Evolutionary conservation across 257 asterid species (phyloP).

Genomic region (Solanum raphanifolium): DNA sequence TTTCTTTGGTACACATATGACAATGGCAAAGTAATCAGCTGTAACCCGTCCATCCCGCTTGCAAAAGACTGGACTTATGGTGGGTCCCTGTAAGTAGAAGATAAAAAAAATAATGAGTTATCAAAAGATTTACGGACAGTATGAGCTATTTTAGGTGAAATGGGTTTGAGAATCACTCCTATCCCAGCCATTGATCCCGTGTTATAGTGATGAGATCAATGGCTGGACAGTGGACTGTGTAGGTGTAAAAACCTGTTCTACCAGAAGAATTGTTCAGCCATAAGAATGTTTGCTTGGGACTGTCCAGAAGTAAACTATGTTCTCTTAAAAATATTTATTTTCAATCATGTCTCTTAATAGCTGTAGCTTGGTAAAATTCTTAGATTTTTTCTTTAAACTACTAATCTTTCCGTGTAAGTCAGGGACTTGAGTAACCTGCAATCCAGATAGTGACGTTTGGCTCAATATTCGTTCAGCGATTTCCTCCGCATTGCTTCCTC

Average conservation of each 20-base stretch:
- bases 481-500: conserved; percentile 92
- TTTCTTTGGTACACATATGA: conserved; percentile 86
- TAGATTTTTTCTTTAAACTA: not conserved
- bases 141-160: not conserved
- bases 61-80: conserved; percentile 79
- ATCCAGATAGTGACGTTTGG: conserved; percentile 78
- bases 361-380: not conserved
- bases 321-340: not conserved
- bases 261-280: not conserved
- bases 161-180: not conserved
- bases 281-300: not conserved
- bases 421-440: conserved; percentile 51
- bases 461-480: conserved; percentile 76
- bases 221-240: not conserved
- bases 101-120: not conserved
- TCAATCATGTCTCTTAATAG: not conserved
- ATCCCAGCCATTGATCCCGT: not conserved
- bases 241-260: not conserved
- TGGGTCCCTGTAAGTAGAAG: conserved; percentile 70
- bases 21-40: conserved; percentile 75
- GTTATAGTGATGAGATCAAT: not conserved
- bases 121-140: not conserved
- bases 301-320: not conserved
- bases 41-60: conserved; percentile 45
- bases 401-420: not conserved